phyloP scores from a whole-genome alignment of 306 rosid genomes.

The Castanea mollissima region DNA sequence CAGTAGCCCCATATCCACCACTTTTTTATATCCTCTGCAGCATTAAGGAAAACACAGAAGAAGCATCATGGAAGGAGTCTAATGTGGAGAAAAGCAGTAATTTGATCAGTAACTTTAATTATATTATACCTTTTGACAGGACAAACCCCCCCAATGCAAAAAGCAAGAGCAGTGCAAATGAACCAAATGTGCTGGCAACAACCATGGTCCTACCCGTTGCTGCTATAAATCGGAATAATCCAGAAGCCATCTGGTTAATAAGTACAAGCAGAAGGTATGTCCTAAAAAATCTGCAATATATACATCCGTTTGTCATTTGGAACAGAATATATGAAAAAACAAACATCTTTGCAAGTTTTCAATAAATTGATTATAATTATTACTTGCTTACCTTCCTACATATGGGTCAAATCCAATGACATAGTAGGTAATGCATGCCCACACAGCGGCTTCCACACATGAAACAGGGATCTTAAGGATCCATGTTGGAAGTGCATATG shows the following conservation, averaged over 20 bases:
- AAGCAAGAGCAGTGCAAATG: constrained; percentile 46
- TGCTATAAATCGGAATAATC: constrained; percentile 54
- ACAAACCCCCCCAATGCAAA: constrained; percentile 61
- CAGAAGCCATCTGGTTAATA: constrained; percentile 62
- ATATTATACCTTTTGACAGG: constrained; percentile 54
- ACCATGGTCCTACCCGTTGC: constrained; percentile 50
- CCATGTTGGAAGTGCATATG: constrained; percentile 36
- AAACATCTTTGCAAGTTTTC: not conserved
- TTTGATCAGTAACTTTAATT: not conserved
- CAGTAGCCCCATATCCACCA: constrained; percentile 85
- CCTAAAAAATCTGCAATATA: constrained; percentile 49
- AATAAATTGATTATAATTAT: not conserved
- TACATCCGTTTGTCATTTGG: not conserved
- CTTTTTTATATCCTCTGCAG: constrained; percentile 50
- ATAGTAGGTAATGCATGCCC: not conserved
- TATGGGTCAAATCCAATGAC: not conserved
- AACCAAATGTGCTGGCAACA: constrained; percentile 52
- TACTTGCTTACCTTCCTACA: not conserved
- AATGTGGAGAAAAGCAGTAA: not conserved
- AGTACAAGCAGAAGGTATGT: constrained; percentile 49
- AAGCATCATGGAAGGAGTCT: not conserved
- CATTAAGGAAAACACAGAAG: not conserved
- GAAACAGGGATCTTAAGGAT: not conserved
- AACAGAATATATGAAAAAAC: not conserved
- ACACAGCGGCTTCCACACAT: not conserved